Conservation (phyloP, 2,329 filamentous ascomycete species). For the Trichoderma lentiforme region DNA sequence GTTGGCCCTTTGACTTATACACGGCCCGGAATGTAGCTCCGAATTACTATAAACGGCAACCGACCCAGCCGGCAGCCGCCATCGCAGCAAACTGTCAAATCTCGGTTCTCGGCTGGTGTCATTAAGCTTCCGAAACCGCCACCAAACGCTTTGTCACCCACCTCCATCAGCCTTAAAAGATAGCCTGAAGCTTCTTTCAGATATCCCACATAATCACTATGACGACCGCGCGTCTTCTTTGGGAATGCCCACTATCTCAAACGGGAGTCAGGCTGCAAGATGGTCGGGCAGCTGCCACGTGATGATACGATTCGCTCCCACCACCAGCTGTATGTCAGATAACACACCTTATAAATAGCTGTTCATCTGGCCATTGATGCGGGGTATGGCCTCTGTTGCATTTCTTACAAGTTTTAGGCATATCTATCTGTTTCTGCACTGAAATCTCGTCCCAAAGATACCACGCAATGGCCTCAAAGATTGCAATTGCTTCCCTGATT, state of each 20-base stretch:
- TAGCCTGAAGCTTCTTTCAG: neutral
- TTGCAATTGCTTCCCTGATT: neutral
- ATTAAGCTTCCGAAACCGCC: neutral
- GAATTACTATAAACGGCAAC: neutral
- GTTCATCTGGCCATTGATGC: neutral
- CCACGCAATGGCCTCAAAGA: neutral
- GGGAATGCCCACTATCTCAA: neutral
- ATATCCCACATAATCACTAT: neutral
- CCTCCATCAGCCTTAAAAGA: neutral
- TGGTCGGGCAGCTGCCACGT: neutral
- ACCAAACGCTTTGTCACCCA: neutral
- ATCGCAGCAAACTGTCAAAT: neutral
- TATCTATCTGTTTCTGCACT: neutral
- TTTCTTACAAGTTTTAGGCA: neutral
- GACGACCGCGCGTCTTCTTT: neutral
- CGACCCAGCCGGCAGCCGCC: neutral
- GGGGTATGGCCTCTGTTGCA: neutral
- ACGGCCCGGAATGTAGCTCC: neutral
- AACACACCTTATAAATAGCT: neutral
- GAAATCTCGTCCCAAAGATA: neutral
- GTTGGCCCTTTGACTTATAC: neutral
- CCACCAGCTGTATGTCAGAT: neutral
- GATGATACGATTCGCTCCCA: neutral
- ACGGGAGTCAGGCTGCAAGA: neutral
- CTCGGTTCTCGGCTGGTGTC: neutral